Percentiles rank a stretch among this genome's conserved stretches.
Evolutionary conservation across 1,139 yeast species (phyloP).

Genomic region (Protomyces lactucae-debilis): DNA sequence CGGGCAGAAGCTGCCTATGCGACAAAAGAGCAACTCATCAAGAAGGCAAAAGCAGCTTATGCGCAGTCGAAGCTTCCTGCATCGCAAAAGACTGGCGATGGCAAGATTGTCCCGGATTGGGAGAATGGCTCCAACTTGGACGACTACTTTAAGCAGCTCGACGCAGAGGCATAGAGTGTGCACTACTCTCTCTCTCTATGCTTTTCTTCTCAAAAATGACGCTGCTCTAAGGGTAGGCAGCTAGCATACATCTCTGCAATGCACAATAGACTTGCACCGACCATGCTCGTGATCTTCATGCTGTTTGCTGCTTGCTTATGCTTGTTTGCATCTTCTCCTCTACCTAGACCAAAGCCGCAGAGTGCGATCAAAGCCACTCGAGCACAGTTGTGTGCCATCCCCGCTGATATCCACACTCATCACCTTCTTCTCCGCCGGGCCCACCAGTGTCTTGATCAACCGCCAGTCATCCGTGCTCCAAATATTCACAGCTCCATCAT

Average conservation of each 20-base stretch:
- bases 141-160: conserved; percentile 24
- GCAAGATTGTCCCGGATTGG: conserved; percentile 25
- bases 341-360: conserved; percentile 54
- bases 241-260: not conserved
- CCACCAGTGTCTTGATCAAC: conserved; percentile 51
- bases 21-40: conserved; percentile 94
- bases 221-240: not conserved
- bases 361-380: conserved; percentile 82
- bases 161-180: conserved; percentile 9
- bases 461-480: conserved; percentile 77
- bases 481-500: conserved; percentile 49
- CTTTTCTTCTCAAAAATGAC: too few species aligned
- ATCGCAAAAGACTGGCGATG: conserved; percentile 44
- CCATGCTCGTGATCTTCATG: not conserved
- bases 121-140: conserved; percentile 13
- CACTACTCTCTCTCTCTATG: not conserved
- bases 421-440: conserved; percentile 60
- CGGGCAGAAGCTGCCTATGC: conserved; percentile 68
- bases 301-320: not conserved
- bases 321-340: not conserved
- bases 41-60: conserved; percentile 60
- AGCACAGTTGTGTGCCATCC: conserved; percentile 47
- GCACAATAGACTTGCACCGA: not conserved
- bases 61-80: conserved; percentile 54
- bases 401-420: conserved; percentile 59